phyloP scores from a whole-genome alignment of 441 rosid genomes.

The Iberis amara region DNA sequence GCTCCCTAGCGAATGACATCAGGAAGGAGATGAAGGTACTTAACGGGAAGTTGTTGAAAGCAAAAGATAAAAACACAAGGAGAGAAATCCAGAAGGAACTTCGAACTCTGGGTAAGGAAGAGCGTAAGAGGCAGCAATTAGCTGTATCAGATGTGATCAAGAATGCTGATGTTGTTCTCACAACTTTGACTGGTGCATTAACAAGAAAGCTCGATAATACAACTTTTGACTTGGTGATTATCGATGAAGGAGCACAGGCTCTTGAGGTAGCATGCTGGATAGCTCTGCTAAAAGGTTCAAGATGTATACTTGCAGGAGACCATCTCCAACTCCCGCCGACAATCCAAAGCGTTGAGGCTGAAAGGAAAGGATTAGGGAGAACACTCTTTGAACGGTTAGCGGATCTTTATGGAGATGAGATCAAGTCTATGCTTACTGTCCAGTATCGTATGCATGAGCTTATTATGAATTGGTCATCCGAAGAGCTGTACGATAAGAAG shows the following conservation, averaged over 20 bases:
- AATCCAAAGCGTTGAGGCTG: conserved; percentile 89
- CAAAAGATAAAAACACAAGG: conserved; percentile 74
- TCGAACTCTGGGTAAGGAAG: conserved; percentile 75
- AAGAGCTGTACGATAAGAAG: conserved; percentile 77
- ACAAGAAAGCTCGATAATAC: conserved; percentile 60
- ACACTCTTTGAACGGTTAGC: conserved; percentile 93
- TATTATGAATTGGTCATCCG: conserved; percentile 95
- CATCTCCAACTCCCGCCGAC: conserved; percentile 99
- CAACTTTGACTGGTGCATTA: conserved; percentile 86
- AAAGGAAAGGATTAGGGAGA: conserved; percentile 84
- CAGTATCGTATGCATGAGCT: conserved; percentile 98
- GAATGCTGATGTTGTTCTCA: conserved; percentile 72
- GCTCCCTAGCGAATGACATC: conserved; percentile 81
- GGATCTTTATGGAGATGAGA: conserved; percentile 71
- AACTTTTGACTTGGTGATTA: conserved; percentile 85
- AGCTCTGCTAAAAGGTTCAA: conserved; percentile 78
- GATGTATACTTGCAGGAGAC: conserved; percentile 92
- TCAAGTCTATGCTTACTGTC: conserved; percentile 83
- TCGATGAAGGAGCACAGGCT: conserved; percentile 98
- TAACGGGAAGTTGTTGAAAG: conserved; percentile 76
- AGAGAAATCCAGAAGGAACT: conserved; percentile 87
- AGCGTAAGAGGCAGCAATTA: conserved; percentile 90
- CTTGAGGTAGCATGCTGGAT: conserved; percentile 98
- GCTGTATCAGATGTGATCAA: conserved; percentile 88
- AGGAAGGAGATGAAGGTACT: conserved; percentile 93